phyloP scores from a whole-genome alignment of 164 flowering plant genomes.

The Warburgia ugandensis region DNA sequence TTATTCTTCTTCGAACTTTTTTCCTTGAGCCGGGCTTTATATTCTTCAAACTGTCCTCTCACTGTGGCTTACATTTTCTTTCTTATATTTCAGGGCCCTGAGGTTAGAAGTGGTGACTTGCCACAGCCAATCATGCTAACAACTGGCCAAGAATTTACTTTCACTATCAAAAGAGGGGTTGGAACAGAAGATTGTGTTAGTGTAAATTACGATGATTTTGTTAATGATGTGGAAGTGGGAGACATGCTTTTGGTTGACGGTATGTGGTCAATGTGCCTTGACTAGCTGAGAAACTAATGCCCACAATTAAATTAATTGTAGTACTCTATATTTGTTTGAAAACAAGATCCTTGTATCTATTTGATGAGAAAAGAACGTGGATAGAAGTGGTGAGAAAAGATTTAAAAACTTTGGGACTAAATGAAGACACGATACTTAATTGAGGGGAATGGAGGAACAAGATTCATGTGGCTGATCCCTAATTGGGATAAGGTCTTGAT shows the following conservation, averaged over 20 bases:
- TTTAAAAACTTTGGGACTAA: too few relatives aligned
- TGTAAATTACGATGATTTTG: constrained; percentile 95
- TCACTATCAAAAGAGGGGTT: constrained; percentile 90
- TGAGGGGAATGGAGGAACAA: too few relatives aligned
- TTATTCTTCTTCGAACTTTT: too few relatives aligned
- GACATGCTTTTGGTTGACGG: constrained; percentile 99
- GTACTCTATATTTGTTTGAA: not conserved
- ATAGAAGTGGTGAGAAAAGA: too few relatives aligned
- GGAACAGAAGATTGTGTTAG: constrained; percentile 85
- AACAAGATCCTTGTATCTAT: too few relatives aligned
- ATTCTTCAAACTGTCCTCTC: not conserved
- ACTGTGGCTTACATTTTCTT: not conserved
- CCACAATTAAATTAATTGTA: not conserved
- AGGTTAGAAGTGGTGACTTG: constrained; percentile 98
- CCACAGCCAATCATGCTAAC: constrained; percentile 73
- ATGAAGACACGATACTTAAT: too few relatives aligned
- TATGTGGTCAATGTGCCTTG: constrained; percentile 20
- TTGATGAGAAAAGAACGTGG: too few relatives aligned
- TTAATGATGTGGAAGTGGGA: constrained; percentile 92
- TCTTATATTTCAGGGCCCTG: constrained; percentile 69
- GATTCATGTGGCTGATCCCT: too few relatives aligned
- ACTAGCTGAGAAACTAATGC: not conserved
- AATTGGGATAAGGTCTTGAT: too few relatives aligned
- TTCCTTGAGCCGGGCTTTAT: too few relatives aligned
- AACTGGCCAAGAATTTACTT: constrained; percentile 84